These are phyloP conservation scores for Aspergillus amoenus DNA, from an alignment of 2,329 filamentous ascomycete genomes.

Conservation along the genomic window DNA sequence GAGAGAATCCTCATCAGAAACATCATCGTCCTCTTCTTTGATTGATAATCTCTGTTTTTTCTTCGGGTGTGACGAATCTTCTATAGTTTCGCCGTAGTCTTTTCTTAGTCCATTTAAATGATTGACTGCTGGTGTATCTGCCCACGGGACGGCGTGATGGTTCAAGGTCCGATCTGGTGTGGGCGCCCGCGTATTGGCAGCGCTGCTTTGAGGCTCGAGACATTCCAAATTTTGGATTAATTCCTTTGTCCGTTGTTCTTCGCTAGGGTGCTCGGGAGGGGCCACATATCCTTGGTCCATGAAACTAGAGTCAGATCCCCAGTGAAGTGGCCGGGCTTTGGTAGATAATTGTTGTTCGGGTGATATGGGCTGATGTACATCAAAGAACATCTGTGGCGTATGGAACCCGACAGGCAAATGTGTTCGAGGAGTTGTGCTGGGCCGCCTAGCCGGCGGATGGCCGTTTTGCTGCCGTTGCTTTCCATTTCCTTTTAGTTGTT, in stretches of 20 bases:
- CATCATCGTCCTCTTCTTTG: constrained; percentile 44
- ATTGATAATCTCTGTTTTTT: constrained; percentile 31
- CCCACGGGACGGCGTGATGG: constrained; percentile 16
- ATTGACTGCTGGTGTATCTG: constrained; percentile 10
- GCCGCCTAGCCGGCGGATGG: constrained; percentile 13
- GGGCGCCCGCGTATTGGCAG: constrained; percentile 58
- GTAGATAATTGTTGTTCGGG: constrained; percentile 39
- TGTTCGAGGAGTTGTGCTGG: constrained; percentile 17
- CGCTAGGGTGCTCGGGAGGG: constrained; percentile 56
- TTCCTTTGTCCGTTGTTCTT: constrained; percentile 56
- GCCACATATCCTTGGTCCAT: constrained; percentile 60
- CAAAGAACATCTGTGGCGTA: constrained; percentile 40
- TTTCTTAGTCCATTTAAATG: constrained; percentile 12
- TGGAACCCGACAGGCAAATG: constrained; percentile 34
- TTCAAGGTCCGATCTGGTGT: constrained; percentile 49
- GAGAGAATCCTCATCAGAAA: constrained; percentile 35
- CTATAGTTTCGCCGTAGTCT: constrained; percentile 19
- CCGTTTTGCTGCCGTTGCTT: constrained; percentile 20
- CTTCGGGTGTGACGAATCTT: constrained; percentile 29
- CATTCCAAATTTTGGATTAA: constrained; percentile 59
- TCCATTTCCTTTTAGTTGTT: constrained; percentile 16
- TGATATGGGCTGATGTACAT: constrained; percentile 34
- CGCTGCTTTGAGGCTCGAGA: constrained; percentile 58
- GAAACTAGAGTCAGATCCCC: constrained; percentile 70
- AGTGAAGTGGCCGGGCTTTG: constrained; percentile 53